phyloP scores from a whole-genome alignment of 208 protist species.

The Leishmania lainsoni region DNA sequence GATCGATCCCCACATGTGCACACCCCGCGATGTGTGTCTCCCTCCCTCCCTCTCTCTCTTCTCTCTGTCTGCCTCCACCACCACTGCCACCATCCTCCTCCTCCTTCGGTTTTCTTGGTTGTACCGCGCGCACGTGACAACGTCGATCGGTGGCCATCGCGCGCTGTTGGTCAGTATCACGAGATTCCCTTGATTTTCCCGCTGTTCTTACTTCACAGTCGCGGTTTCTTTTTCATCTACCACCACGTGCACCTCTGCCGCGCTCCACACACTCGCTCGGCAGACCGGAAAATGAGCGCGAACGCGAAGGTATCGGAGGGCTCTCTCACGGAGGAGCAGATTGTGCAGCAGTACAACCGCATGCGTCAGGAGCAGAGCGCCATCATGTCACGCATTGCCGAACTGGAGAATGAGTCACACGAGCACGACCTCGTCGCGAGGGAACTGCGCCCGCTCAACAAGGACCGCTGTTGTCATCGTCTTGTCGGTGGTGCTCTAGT shows the following conservation, averaged over 20 bases:
- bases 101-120: background rate
- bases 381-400: slow-evolving; percentile 85
- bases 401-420: slow-evolving; percentile 88
- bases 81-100: background rate
- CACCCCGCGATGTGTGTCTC: background rate
- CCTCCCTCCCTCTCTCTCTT: slow-evolving; percentile 11
- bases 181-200: background rate
- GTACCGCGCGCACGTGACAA: background rate
- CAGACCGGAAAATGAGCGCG: slow-evolving; percentile 5
- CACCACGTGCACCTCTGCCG: background rate
- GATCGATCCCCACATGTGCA: background rate
- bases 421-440: slow-evolving; percentile 92
- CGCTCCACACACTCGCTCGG: background rate
- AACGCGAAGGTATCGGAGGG: slow-evolving; percentile 6
- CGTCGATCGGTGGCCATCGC: background rate
- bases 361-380: slow-evolving; percentile 87
- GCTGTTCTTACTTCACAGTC: background rate
- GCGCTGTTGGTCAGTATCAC: background rate
- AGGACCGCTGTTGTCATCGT: slow-evolving; percentile 93
- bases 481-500: slow-evolving; percentile 95
- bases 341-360: slow-evolving; percentile 84
- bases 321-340: slow-evolving; percentile 68
- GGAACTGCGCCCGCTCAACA: slow-evolving; percentile 84
- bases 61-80: background rate
- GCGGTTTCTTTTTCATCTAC: background rate